These are phyloP conservation scores for Collybia sordida DNA, from an alignment of 768 basidiomycete species.

Conservation along the genomic window DNA sequence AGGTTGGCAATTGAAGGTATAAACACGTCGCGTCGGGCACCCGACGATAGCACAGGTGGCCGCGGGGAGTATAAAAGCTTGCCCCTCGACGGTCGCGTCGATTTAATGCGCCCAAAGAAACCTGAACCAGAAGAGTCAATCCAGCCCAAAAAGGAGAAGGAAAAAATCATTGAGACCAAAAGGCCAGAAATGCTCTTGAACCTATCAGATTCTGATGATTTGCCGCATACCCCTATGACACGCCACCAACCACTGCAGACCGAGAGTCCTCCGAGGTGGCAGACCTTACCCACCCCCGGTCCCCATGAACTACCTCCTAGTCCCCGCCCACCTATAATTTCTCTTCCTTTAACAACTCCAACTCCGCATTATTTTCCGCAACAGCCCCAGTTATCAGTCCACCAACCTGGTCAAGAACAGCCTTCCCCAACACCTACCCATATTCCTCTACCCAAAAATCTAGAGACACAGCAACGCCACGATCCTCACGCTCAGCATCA, in stretches of 20 bases:
- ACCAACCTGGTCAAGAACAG: background rate
- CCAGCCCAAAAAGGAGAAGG: slow-evolving; percentile 11
- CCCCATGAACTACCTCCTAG: slow-evolving; percentile 63
- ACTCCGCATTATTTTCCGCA: slow-evolving; percentile 21
- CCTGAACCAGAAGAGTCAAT: slow-evolving; percentile 14
- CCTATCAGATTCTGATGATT: slow-evolving; percentile 22
- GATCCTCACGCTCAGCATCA: slow-evolving; percentile 10
- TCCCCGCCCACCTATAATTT: slow-evolving; percentile 47
- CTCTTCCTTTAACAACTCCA: slow-evolving; percentile 48
- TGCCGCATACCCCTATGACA: slow-evolving; percentile 37
- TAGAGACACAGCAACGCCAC: slow-evolving; percentile 14
- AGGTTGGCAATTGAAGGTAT: slow-evolving; percentile 62
- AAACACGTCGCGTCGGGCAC: slow-evolving; percentile 23
- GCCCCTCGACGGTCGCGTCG: slow-evolving; percentile 86
- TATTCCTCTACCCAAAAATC: no score
- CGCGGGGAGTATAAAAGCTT: slow-evolving; percentile 79
- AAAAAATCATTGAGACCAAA: slow-evolving; percentile 8
- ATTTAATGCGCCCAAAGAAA: slow-evolving; percentile 70
- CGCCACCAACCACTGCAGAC: slow-evolving; percentile 28
- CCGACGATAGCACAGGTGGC: slow-evolving; percentile 23
- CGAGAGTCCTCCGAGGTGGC: slow-evolving; percentile 39
- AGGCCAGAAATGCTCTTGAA: slow-evolving; percentile 6
- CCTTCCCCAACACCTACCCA: slow-evolving; percentile 3
- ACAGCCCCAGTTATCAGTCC: slow-evolving; percentile 6
- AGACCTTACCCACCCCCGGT: slow-evolving; percentile 59